Percentiles rank a stretch among this genome's conserved stretches.
Evolutionary conservation across 805 yeast genomes (phyloP).

Genomic region (Candida coleopterorum): DNA sequence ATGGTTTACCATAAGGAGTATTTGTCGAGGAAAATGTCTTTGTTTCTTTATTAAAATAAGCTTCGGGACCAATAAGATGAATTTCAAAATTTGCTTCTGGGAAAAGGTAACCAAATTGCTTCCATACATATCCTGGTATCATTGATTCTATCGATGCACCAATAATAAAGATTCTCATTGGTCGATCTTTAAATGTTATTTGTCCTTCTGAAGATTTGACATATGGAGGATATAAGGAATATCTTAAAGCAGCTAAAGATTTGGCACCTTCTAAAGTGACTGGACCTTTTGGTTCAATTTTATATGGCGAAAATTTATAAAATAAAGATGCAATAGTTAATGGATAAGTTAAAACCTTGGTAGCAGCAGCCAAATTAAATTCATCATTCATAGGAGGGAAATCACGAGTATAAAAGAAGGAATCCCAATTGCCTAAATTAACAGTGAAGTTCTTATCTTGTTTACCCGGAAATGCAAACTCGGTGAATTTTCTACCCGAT

Average conservation of each 20-base stretch:
- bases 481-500: conserved; percentile 91
- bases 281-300: conserved; percentile 78
- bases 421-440: conserved; percentile 85
- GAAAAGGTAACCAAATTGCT: conserved; percentile 79
- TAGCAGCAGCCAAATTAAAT: conserved; percentile 90
- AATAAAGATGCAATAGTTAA: conserved; percentile 79
- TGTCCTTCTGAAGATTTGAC: conserved; percentile 41
- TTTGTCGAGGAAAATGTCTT: conserved; percentile 54
- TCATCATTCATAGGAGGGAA: conserved; percentile 96
- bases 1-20: conserved; percentile 53
- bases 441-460: conserved; percentile 73
- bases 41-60: conserved; percentile 65
- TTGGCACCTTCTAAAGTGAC: conserved; percentile 88
- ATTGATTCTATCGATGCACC: conserved; percentile 94
- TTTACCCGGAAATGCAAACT: conserved; percentile 84
- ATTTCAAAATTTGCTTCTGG: conserved; percentile 81
- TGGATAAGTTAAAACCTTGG: conserved; percentile 92
- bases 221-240: conserved; percentile 73
- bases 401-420: conserved; percentile 86
- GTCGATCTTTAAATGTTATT: conserved; percentile 71
- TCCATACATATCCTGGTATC: conserved; percentile 94
- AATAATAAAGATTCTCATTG: conserved; percentile 81
- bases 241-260: conserved; percentile 87
- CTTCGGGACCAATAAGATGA: conserved; percentile 93
- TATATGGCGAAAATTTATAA: conserved; percentile 83